Evolutionary conservation across 805 yeast species (phyloP), one percentile per base, ranked within the genome.

Genomic region (Torulaspora gathmanii): DNA sequence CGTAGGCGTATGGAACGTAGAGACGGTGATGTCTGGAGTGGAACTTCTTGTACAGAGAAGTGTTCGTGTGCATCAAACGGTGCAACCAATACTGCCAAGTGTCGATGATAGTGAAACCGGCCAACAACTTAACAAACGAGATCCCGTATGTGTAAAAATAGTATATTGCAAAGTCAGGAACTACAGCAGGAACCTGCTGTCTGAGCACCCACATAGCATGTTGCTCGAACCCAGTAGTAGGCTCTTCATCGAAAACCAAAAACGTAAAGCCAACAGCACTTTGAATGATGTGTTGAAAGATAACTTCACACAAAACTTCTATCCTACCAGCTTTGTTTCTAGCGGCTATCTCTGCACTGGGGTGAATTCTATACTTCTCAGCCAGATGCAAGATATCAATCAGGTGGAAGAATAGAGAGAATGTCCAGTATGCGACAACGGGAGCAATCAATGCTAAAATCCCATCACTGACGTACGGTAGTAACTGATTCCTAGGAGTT

Each of bases 61-160:
- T 82, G 74, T 86, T 86, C 61, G 74, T 58, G 63, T 93, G 99
- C 98, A 93, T 90, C 52, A 75, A 63, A 50, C 96, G 76, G 65
- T 93, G 99, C 51, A 90, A 72, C 73, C 80, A 79, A 67, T 86
- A 93, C 69, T 93, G 99, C 99, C 99, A 93, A 3, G 95, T 76
- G 64, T 93, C 99, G 56, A 93, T 77, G 51, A 93, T 70, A 41
- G 79, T 61, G 58, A 89, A 82, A 2, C 95, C 96, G 25, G 72
- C 37, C 11, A 68, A 39, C 26, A 88, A 65, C 53, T 80, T 80
- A n/a, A 78, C 22, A 1, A 69, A 35, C 1, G 96, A 81, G 54
- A 79, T 60, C 4, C 84, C 86, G 56, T 80, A 79, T 70, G 75
- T 72, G 66, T 86, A 88, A 17, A 73, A 57, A 38, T 72, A 62